Conservation (phyloP, 768 basidiomycete genomes). For the Candolleomyces efflorescens region DNA sequence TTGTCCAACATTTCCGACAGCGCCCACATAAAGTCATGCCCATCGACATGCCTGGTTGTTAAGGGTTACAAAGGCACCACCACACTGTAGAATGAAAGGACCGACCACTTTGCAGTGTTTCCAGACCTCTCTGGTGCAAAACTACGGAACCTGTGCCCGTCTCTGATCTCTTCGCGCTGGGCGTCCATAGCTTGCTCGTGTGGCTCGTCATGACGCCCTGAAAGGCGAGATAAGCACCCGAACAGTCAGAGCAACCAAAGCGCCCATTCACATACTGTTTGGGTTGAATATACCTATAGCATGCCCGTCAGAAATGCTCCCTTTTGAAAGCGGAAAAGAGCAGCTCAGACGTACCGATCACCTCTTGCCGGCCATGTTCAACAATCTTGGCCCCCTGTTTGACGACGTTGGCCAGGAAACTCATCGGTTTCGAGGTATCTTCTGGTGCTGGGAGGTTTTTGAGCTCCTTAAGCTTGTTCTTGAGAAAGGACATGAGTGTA, state of each 20-base stretch:
- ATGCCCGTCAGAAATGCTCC: background rate
- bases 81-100: background rate
- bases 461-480: constrained; percentile 26
- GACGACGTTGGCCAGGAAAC: constrained; percentile 22
- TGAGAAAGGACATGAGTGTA: constrained; percentile 36
- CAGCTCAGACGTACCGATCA: constrained; percentile 26
- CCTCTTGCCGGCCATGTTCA: constrained; percentile 38
- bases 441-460: constrained; percentile 12
- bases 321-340: background rate
- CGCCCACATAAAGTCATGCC: constrained; percentile 97
- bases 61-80: background rate
- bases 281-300: constrained; percentile 38
- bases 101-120: constrained; percentile 81
- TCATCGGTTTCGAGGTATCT: constrained; percentile 22
- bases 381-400: constrained; percentile 28
- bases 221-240: background rate
- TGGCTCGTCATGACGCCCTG: constrained; percentile 71
- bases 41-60: constrained; percentile 71
- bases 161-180: constrained; percentile 70
- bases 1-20: constrained; percentile 84
- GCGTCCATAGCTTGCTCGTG: constrained; percentile 69
- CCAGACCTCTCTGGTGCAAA: constrained; percentile 71
- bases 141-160: constrained; percentile 76
- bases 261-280: constrained; percentile 33
- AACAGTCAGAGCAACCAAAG: background rate